Conservation (phyloP, 192 early-diverging fungal species). For the Phlyctochytrium planicorne region DNA sequence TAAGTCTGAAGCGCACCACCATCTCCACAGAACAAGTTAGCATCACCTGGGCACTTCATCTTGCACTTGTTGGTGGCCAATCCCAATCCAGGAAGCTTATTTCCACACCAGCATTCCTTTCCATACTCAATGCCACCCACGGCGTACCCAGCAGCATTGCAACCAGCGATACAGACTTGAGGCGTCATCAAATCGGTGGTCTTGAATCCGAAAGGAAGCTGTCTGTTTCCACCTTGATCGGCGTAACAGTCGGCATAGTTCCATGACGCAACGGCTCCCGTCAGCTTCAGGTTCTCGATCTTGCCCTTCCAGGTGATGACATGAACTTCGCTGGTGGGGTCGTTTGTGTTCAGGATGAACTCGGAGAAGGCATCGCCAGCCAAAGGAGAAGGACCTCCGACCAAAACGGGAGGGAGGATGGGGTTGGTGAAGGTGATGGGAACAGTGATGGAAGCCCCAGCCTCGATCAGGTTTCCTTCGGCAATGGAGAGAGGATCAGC, state of each 20-base stretch:
- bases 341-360: constrained; percentile 1
- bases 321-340: background rate
- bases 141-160: background rate
- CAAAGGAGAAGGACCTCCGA: background rate
- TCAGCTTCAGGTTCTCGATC: background rate
- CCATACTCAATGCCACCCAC: constrained; percentile 1
- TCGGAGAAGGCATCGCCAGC: background rate
- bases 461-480: background rate
- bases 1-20: background rate
- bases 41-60: background rate
- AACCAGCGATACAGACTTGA: background rate
- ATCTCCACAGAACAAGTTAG: background rate
- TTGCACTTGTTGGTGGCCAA: background rate
- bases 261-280: background rate
- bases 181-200: background rate
- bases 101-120: constrained; percentile 2
- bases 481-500: background rate
- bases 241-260: background rate
- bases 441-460: background rate
- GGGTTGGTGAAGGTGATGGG: constrained; percentile 3
- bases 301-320: background rate
- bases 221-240: background rate
- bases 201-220: too few species aligned
- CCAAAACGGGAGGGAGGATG: background rate
- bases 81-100: background rate